These are phyloP conservation scores for Dryadomyces quercus-mongolicae DNA, from an alignment of 2,329 filamentous ascomycete species.

Conservation along the genomic window DNA sequence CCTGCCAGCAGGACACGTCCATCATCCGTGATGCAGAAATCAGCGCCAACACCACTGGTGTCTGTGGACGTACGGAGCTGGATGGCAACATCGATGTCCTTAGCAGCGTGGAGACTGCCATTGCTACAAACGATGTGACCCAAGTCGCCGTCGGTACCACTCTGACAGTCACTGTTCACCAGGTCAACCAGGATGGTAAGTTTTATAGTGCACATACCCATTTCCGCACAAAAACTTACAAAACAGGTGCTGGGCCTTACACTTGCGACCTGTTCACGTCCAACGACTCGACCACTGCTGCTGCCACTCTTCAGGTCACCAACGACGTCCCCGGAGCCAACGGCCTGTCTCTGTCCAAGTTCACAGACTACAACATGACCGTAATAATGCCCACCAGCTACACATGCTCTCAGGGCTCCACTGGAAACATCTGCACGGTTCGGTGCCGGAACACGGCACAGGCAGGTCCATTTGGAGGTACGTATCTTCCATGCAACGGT, in stretches of 20 bases:
- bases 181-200: constrained; percentile 5
- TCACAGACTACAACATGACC: constrained; percentile 6
- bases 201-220: neutral
- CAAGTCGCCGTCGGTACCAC: constrained; percentile 1
- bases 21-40: constrained; percentile 5
- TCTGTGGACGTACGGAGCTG: constrained; percentile 4
- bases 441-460: constrained; percentile 1
- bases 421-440: constrained; percentile 2
- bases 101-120: constrained; percentile 1
- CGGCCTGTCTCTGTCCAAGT: constrained; percentile 3
- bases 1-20: constrained; percentile 4
- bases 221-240: neutral
- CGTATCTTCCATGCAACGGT: neutral
- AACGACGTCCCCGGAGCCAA: constrained; percentile 4
- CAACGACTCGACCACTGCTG: neutral
- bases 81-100: constrained; percentile 3
- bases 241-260: neutral
- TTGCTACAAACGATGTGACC: neutral
- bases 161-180: constrained; percentile 3
- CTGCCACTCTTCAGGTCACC: neutral
- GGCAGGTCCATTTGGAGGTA: constrained; percentile 4
- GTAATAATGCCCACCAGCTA: constrained; percentile 2
- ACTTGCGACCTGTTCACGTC: constrained; percentile 1
- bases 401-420: constrained; percentile 1
- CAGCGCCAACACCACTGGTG: neutral